These are phyloP conservation scores for Eimeria maxima DNA, from an alignment of 169 alveolate genomes.

Conservation along the genomic window DNA sequence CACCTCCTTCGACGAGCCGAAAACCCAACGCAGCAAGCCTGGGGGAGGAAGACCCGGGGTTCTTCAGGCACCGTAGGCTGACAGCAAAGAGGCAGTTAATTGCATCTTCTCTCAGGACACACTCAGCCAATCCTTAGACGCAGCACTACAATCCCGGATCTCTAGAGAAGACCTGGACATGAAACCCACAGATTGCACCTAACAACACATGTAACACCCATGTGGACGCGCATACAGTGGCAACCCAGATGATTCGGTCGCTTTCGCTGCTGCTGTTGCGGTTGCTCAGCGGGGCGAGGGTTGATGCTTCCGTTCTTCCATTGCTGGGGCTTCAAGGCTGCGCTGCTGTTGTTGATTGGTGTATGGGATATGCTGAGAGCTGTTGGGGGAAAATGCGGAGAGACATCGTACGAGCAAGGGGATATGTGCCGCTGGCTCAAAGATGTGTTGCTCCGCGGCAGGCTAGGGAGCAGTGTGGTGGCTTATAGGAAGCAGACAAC, in stretches of 20 bases:
- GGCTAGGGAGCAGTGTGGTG: not conserved
- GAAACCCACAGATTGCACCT: not conserved
- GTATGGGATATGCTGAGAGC: not conserved
- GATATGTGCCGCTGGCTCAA: not conserved
- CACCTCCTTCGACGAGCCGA: not conserved
- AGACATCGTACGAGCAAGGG: not conserved
- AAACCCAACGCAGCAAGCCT: not conserved
- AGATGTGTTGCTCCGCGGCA: not conserved
- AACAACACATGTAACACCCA: not conserved
- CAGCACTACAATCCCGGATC: not conserved
- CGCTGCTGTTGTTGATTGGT: not conserved
- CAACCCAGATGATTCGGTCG: constrained; percentile 9
- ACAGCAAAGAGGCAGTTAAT: not conserved
- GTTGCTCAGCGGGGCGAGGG: not conserved
- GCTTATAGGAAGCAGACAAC: not conserved
- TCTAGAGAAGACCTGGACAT: not conserved
- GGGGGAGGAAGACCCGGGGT: not conserved
- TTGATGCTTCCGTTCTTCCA: not conserved
- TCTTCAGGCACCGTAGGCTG: not conserved
- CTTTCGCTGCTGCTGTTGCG: constrained; percentile 46
- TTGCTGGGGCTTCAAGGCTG: not conserved
- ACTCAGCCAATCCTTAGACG: not conserved
- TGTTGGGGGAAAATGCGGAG: not conserved
- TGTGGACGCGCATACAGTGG: not conserved
- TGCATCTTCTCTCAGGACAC: not conserved